phyloP scores from a whole-genome alignment of 345 rosid genomes.

The Sonneratia caseolaris region DNA sequence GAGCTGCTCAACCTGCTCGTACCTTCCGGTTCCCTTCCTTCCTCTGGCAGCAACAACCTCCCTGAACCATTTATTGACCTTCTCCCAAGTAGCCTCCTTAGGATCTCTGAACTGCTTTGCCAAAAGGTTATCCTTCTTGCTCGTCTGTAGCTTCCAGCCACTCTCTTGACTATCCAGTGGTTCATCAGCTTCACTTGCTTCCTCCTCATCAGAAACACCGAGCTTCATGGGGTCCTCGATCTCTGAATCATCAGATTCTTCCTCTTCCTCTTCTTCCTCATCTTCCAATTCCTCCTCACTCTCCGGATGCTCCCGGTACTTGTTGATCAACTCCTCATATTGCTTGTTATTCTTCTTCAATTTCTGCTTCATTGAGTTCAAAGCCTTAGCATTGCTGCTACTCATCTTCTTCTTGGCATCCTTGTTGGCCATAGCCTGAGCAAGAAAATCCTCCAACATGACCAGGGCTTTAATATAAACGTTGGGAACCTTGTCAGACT shows the following conservation, averaged over 20 bases:
- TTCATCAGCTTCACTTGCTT: slow-evolving; percentile 19
- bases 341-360: slow-evolving; percentile 80
- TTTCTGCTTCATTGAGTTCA: slow-evolving; percentile 94
- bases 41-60: slow-evolving; percentile 94
- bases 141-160: slow-evolving; percentile 69
- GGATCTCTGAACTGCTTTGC: slow-evolving; percentile 70
- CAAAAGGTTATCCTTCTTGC: slow-evolving; percentile 69
- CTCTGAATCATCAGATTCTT: slow-evolving; percentile 31
- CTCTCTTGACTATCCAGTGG: slow-evolving; percentile 15
- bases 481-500: slow-evolving; percentile 58
- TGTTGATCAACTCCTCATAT: slow-evolving; percentile 67
- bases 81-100: slow-evolving; percentile 84
- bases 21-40: slow-evolving; percentile 88
- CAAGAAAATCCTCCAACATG: slow-evolving; percentile 82
- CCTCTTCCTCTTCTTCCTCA: slow-evolving; percentile 47
- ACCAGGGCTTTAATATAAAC: slow-evolving; percentile 75
- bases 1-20: slow-evolving; percentile 94
- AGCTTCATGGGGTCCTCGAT: slow-evolving; percentile 41
- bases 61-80: slow-evolving; percentile 79
- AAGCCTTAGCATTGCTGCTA: slow-evolving; percentile 89
- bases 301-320: slow-evolving; percentile 60
- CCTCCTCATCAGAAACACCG: slow-evolving; percentile 33
- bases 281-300: slow-evolving; percentile 50
- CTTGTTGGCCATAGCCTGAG: slow-evolving; percentile 74
- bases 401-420: slow-evolving; percentile 98